These are phyloP conservation scores for Mycena vulgaris DNA, from an alignment of 768 basidiomycete species.

Conservation along the genomic window DNA sequence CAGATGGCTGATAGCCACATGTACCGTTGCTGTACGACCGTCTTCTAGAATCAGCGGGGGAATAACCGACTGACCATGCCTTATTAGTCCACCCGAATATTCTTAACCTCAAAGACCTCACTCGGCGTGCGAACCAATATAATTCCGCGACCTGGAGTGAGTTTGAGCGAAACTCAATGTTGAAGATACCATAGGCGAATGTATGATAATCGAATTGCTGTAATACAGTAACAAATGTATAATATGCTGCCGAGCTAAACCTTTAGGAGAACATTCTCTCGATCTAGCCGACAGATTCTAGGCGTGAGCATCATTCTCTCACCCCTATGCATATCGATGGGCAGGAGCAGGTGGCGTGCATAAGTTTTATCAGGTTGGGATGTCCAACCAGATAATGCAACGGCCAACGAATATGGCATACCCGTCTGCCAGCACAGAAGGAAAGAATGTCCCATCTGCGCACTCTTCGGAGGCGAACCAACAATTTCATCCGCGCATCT, in stretches of 20 bases:
- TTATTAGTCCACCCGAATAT: constrained; percentile 21
- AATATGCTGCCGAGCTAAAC: no score
- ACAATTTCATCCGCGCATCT: neutral
- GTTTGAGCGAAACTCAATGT: constrained; percentile 5
- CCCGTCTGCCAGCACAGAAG: neutral
- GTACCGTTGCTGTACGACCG: constrained; percentile 16
- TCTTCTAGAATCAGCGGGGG: no score
- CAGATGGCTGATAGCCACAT: constrained; percentile 25
- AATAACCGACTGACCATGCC: neutral
- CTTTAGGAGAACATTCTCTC: no score
- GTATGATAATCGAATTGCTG: no score
- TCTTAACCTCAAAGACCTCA: constrained; percentile 23
- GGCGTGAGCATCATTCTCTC: no score
- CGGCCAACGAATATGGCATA: neutral
- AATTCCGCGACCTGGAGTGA: constrained; percentile 17
- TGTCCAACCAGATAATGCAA: neutral
- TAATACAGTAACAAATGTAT: no score
- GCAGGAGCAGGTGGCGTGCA: no score
- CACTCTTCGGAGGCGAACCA: neutral
- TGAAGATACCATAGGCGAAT: no score
- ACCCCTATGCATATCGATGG: no score
- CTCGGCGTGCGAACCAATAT: neutral
- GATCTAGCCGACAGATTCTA: no score
- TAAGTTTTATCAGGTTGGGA: neutral
- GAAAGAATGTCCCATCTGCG: neutral